Base-by-base conservation (phyloP, 2,329 filamentous ascomycete genomes). In the Microascus cirrosus region DNA sequence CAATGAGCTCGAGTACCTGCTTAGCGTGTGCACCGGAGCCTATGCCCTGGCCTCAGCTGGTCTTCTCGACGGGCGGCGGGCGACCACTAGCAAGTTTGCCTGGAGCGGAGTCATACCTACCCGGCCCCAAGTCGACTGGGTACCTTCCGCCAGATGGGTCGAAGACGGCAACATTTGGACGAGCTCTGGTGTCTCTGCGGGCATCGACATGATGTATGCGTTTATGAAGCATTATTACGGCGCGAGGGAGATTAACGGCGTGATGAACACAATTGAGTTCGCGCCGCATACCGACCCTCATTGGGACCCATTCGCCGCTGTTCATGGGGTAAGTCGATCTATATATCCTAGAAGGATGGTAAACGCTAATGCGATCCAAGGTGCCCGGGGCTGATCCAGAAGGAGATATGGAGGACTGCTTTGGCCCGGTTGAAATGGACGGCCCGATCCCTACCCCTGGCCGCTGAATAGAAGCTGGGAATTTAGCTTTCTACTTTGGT, bases 11-110 rank as follows among this genome's bases (percentile, higher is more conserved):
- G 66, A 72, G 54, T 81, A 79, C 60, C 63, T 84, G 6, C 69
- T 87, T n/a, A 84, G 80, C 0, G 76, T 87, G 0, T 87, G 85
- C 64, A 87, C 82, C 0, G 84, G 84, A 0, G 72, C 78, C 2
- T 74, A 75, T 1, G 65, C 84, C 6, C 71, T 79, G 0, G 83
- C 83, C 0, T 68, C 73, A 24, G 71, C 82, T 0, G 83, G 83
- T 0, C 64, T 85, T 0, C 66, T 87, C 15, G 74, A 86, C 59
- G 79, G 79, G 0, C 74, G 70, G 48, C 70, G 69, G 18, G 85
- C 83, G 1, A 87, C 84, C 0, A 81, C 79, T 0, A 87, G 86
- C 64, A 87, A 86, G 66, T 62, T 64, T 2, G 69, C 73, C 0
- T 86, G 55, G 55, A 34, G 48, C 25, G 22, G 2, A 12, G 24